Conservation (phyloP, 176 grass and related monocot genomes). For the Leersia perrieri region DNA sequence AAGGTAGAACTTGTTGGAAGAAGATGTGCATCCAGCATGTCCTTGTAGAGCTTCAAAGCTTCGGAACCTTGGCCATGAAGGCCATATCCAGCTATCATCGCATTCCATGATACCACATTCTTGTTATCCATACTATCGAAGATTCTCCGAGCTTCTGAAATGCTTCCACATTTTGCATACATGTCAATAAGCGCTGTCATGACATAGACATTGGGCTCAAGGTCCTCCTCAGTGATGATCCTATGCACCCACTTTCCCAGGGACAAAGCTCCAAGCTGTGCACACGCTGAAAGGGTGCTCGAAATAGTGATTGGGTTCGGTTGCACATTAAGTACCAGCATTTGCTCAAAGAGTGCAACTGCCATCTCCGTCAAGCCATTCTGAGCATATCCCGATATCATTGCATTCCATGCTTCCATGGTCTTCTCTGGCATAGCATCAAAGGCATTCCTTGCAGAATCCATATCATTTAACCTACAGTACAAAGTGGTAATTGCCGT, state of each 20-base stretch:
- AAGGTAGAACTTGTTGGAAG: constrained; percentile 70
- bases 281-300: constrained; percentile 71
- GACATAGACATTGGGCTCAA: constrained; percentile 55
- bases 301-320: constrained; percentile 67
- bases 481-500: constrained; percentile 68
- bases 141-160: constrained; percentile 58
- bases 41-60: constrained; percentile 63
- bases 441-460: constrained; percentile 65
- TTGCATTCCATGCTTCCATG: constrained; percentile 83
- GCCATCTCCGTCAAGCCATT: constrained; percentile 61
- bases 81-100: constrained; percentile 76
- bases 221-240: constrained; percentile 49
- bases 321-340: constrained; percentile 58
- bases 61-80: constrained; percentile 72
- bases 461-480: constrained; percentile 66
- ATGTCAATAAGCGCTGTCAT: constrained; percentile 72
- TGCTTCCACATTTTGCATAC: constrained; percentile 80
- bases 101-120: constrained; percentile 78
- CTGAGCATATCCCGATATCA: constrained; percentile 79
- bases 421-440: constrained; percentile 65
- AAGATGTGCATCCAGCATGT: constrained; percentile 48
- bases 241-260: constrained; percentile 79
- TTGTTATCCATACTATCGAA: constrained; percentile 70
- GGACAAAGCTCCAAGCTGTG: constrained; percentile 67
- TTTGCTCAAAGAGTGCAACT: constrained; percentile 62